These are phyloP conservation scores for Byssothecium circinans DNA, from an alignment of 2,329 filamentous ascomycete genomes.

Conservation along the genomic window DNA sequence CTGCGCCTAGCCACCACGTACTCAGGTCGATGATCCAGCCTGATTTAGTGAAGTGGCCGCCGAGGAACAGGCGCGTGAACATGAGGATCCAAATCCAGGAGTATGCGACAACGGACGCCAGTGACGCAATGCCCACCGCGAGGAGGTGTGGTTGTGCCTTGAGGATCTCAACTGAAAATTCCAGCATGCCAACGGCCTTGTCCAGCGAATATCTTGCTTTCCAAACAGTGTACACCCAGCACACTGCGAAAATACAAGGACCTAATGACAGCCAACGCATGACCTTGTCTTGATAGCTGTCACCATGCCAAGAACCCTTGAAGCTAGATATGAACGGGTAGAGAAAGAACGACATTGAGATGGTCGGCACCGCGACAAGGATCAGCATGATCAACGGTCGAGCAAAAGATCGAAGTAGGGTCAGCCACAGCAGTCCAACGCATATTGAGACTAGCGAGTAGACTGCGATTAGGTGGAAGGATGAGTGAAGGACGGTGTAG, in stretches of 20 bases:
- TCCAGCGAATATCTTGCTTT: constrained; percentile 78
- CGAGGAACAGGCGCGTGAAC: constrained; percentile 93
- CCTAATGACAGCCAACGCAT: constrained; percentile 87
- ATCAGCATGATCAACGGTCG: constrained; percentile 80
- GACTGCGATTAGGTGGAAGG: constrained; percentile 84
- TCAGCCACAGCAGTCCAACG: constrained; percentile 88
- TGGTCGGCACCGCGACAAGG: constrained; percentile 79
- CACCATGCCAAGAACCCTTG: constrained; percentile 72
- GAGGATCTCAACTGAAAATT: constrained; percentile 88
- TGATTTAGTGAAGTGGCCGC: constrained; percentile 71
- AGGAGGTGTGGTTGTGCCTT: constrained; percentile 82
- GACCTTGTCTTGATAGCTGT: constrained; percentile 77
- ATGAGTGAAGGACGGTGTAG: constrained; percentile 83
- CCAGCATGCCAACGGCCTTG: constrained; percentile 83
- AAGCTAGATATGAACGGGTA: constrained; percentile 92
- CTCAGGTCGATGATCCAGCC: constrained; percentile 82
- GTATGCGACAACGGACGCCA: constrained; percentile 78
- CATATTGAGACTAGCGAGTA: constrained; percentile 90
- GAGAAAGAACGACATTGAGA: constrained; percentile 85
- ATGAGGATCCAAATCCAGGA: constrained; percentile 96
- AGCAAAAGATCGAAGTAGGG: constrained; percentile 83
- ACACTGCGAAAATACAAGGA: constrained; percentile 69
- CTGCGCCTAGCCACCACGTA: constrained; percentile 93
- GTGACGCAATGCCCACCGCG: constrained; percentile 76
- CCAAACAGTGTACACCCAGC: constrained; percentile 84